Percentiles rank a stretch among this genome's conserved stretches.
Conservation (phyloP, 306 rosid genomes). For the Canavalia ensiformis region DNA sequence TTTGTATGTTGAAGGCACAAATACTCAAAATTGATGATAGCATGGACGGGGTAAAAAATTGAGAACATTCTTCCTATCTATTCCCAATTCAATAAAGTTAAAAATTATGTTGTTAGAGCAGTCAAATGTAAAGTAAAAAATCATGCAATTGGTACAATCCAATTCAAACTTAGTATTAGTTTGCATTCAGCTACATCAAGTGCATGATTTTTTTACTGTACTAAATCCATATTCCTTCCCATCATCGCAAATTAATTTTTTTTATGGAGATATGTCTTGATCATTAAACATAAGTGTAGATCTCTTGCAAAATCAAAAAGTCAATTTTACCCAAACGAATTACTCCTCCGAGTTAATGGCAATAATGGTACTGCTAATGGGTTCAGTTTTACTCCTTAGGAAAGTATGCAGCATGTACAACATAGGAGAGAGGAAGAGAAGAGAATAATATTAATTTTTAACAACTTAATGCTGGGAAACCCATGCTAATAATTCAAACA, state of each 20-base stretch:
- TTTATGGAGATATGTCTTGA: slow-evolving; percentile 33
- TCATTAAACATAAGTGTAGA: slow-evolving; percentile 26
- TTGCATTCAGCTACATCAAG: no score
- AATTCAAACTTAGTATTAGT: no score
- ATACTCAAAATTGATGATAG: not conserved
- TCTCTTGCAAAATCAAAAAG: slow-evolving; percentile 40
- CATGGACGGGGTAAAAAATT: no score
- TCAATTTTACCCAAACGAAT: slow-evolving; percentile 23
- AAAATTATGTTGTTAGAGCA: no score
- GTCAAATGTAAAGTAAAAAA: no score
- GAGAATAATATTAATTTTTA: slow-evolving; percentile 19
- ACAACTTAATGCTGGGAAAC: slow-evolving; percentile 39
- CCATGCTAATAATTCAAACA: slow-evolving; percentile 43
- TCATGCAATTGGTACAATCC: no score
- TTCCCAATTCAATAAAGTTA: no score
- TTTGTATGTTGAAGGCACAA: slow-evolving; percentile 12
- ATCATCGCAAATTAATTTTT: slow-evolving; percentile 7
- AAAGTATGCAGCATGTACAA: slow-evolving; percentile 41
- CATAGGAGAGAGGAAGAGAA: not conserved
- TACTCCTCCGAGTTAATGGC: slow-evolving; percentile 40
- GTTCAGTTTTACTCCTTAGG: slow-evolving; percentile 34
- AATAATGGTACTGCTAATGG: slow-evolving; percentile 16
- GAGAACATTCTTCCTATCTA: no score
- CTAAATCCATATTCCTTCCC: not conserved
- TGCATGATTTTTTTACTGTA: no score